These are phyloP conservation scores for Zelopaecilomyces penicillatus DNA, from an alignment of 2,329 filamentous ascomycete species.

Conservation along the genomic window DNA sequence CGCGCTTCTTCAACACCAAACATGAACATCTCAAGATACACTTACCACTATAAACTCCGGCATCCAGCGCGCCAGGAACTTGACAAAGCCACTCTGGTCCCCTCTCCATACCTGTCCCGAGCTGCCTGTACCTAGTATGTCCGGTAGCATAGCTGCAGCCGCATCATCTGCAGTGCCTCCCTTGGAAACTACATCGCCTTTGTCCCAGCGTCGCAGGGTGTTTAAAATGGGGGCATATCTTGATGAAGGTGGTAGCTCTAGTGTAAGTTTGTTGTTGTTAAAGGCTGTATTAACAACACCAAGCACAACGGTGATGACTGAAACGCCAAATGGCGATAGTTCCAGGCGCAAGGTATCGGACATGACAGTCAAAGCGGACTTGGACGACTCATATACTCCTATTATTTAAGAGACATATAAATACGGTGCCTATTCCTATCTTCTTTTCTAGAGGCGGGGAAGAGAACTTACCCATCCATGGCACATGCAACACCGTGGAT, in stretches of 20 bases:
- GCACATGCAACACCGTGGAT: slow-evolving; percentile 17
- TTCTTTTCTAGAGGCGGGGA: neutral
- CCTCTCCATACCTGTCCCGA: slow-evolving; percentile 5
- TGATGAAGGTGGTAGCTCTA: slow-evolving; percentile 3
- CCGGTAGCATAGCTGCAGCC: slow-evolving; percentile 1
- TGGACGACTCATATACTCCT: slow-evolving; percentile 8
- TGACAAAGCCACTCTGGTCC: neutral
- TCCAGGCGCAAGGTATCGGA: slow-evolving; percentile 18
- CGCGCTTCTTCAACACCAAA: no score
- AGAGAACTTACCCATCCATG: slow-evolving; percentile 12
- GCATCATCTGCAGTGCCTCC: slow-evolving; percentile 1
- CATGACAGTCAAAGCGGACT: slow-evolving; percentile 8
- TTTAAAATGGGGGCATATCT: slow-evolving; percentile 1
- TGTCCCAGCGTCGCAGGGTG: slow-evolving; percentile 5
- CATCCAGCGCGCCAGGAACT: slow-evolving; percentile 5
- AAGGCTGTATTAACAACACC: slow-evolving; percentile 4
- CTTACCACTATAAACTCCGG: slow-evolving; percentile 4
- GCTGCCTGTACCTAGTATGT: slow-evolving; percentile 3
- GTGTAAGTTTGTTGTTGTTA: slow-evolving; percentile 1
- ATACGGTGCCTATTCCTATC: no score
- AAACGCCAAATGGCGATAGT: slow-evolving; percentile 17
- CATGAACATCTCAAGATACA: neutral
- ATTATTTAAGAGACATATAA: neutral
- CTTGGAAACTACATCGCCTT: slow-evolving; percentile 2
- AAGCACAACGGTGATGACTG: slow-evolving; percentile 12